Conservation (phyloP, 306 rosid genomes). For the Begonia peltatifolia region DNA sequence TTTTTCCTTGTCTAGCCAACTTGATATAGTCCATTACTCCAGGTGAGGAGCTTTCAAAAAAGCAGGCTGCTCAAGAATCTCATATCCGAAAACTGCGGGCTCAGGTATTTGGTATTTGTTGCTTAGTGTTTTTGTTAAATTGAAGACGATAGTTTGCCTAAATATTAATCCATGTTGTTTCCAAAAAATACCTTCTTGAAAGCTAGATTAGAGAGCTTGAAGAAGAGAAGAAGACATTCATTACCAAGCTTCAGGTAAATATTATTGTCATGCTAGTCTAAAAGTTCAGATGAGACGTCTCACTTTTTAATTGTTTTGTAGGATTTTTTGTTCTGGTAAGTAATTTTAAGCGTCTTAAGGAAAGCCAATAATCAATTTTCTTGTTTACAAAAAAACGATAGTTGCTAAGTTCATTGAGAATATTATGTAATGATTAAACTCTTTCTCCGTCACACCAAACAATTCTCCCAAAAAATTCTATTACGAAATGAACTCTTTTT, state of each 20-base stretch:
- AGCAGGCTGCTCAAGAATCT: slow-evolving; percentile 95
- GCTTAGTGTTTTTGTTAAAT: not conserved
- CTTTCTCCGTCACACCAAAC: no score
- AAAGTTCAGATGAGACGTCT: not conserved
- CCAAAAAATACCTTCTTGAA: slow-evolving; percentile 11
- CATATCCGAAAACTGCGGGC: slow-evolving; percentile 86
- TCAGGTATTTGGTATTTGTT: slow-evolving; percentile 63
- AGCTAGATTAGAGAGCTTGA: slow-evolving; percentile 98
- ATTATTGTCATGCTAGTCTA: slow-evolving; percentile 7
- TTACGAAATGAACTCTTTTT: no score
- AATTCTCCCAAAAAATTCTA: no score
- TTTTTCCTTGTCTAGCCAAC: no score
- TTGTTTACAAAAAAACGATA: no score
- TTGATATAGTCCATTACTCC: slow-evolving; percentile 10
- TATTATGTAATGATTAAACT: no score
- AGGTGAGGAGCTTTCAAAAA: slow-evolving; percentile 98
- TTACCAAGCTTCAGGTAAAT: slow-evolving; percentile 86
- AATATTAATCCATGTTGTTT: not conserved
- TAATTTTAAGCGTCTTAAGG: not conserved
- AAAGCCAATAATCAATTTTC: no score
- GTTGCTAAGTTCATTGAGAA: no score
- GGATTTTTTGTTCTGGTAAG: not conserved
- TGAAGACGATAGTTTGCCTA: not conserved
- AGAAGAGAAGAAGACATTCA: slow-evolving; percentile 96
- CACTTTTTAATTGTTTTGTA: no score